Evolutionary conservation across 2,329 filamentous ascomycete genomes (phyloP), one percentile per base, ranked within the genome.

Genomic region (Ophiostoma himal-ulmi): DNA sequence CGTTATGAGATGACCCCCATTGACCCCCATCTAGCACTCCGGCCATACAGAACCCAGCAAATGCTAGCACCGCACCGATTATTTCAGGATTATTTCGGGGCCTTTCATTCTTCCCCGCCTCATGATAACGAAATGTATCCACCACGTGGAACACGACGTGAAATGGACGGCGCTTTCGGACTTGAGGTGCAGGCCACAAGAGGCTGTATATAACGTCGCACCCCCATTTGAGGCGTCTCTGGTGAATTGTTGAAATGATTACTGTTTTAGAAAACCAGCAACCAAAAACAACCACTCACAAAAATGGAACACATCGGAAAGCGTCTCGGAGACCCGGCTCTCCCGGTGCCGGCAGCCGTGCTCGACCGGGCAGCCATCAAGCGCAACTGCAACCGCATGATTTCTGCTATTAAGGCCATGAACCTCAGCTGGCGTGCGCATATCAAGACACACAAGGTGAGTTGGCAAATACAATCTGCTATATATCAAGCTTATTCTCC

Each of bases 401-500:
- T 93, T 7, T 81, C 87, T 14, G 86, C 90, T 0, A 84, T 85
- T 17, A 77, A 83, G 57, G 79, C 80, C 68, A 79, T 94, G 17
- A 82, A 83, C 0, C 82, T 94, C 34, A 84, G 83, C 7, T 94
- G 92, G 81, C 83, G 92, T 71, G 89, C 90, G 1, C 92, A 95
- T 77, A 87, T 94, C 72, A 95, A 95, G 80, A 93, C 91, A 30
- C 92, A 95, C 78, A 95, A 95, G 52, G 52, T 57, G 52, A 11
- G 52, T 57, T 57, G 11, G 13, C 17, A 1, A 20, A 48, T 5
- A 48, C 1, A 48, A 13, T 14, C 5, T 48, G 5, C 5, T 17
- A 1, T 48, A 48, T 48, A 44, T 3, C 1, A n/a, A 48, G 44
- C 44, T 11, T 82, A 90, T 89, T 20, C 30, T 44, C 34, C 26